A percentile compares a stretch with the other conserved stretches of the same genome.
These are phyloP conservation scores for Cladosporium cucumerinum DNA, from an alignment of 2,329 filamentous ascomycete genomes.

Conservation along the genomic window DNA sequence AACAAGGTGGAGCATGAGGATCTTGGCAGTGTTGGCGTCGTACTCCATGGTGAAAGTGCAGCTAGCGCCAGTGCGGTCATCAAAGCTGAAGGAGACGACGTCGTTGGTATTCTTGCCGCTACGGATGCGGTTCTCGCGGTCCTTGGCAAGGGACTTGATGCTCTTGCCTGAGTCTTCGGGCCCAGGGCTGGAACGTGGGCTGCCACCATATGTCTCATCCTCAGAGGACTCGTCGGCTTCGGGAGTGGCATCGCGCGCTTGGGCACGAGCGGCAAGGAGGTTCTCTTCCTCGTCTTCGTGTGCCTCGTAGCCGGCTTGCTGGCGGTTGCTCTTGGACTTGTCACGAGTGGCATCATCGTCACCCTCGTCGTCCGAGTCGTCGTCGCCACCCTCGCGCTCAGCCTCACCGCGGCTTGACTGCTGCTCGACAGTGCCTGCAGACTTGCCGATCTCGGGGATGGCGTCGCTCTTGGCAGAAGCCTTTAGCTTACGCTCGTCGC, in stretches of 20 bases:
- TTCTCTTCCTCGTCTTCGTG: constrained; percentile 91
- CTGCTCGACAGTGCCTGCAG: constrained; percentile 55
- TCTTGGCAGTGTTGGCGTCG: constrained; percentile 74
- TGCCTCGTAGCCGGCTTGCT: constrained; percentile 82
- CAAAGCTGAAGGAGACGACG: constrained; percentile 74
- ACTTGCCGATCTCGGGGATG: constrained; percentile 70
- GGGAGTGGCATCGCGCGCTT: constrained; percentile 56
- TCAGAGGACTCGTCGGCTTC: constrained; percentile 60
- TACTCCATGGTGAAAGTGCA: constrained; percentile 83
- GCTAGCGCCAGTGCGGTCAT: constrained; percentile 68
- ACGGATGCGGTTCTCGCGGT: constrained; percentile 63
- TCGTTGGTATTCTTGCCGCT: constrained; percentile 55
- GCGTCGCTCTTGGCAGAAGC: constrained; percentile 58
- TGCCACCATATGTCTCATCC: constrained; percentile 53
- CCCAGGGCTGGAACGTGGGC: constrained; percentile 39
- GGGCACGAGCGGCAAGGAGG: constrained; percentile 63
- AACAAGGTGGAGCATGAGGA: constrained; percentile 88
- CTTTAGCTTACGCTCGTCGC: constrained; percentile 54
- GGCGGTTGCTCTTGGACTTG: constrained; percentile 72
- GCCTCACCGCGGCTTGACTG: constrained; percentile 42
- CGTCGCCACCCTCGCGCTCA: constrained; percentile 56
- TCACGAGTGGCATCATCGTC: constrained; percentile 59
- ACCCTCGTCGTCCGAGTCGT: constrained; percentile 63
- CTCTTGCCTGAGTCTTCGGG: constrained; percentile 43
- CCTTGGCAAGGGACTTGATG: constrained; percentile 31